phyloP scores from a whole-genome alignment of 305 asterid genomes.

The Petunia hybrid region DNA sequence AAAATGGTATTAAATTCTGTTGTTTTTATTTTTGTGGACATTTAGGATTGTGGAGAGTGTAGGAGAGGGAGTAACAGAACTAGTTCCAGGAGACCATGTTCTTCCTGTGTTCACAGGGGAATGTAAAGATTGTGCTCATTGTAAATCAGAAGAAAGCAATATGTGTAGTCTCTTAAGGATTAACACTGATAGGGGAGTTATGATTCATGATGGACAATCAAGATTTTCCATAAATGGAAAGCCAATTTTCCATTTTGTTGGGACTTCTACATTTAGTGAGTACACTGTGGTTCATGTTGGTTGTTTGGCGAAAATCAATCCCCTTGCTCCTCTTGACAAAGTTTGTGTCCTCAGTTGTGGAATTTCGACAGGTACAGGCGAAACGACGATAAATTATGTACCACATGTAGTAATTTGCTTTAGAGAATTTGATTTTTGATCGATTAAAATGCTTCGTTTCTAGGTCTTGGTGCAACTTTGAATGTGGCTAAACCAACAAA shows the following conservation, averaged over 20 bases:
- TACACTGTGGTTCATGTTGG: conserved; percentile 70
- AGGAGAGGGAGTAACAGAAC: conserved; percentile 36
- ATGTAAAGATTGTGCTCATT: conserved; percentile 37
- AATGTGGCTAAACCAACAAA: conserved; percentile 80
- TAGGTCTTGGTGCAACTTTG: conserved; percentile 84
- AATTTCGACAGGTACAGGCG: conserved; percentile 57
- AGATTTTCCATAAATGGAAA: conserved; percentile 61
- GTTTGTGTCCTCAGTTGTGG: conserved; percentile 70
- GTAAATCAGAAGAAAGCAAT: conserved; percentile 55
- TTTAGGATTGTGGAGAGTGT: conserved; percentile 38
- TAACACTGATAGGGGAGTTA: conserved; percentile 67
- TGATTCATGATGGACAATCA: conserved; percentile 57
- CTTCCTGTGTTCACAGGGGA: conserved; percentile 39
- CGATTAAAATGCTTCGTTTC: background rate
- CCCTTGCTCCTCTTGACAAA: conserved; percentile 59
- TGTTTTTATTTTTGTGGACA: background rate
- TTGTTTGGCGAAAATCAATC: conserved; percentile 60
- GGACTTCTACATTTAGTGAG: conserved; percentile 69
- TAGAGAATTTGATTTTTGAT: background rate
- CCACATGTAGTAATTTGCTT: background rate
- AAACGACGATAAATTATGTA: background rate
- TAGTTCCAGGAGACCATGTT: conserved; percentile 35
- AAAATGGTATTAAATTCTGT: conserved; percentile 5
- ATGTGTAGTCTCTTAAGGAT: conserved; percentile 68
- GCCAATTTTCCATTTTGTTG: conserved; percentile 62